These are phyloP conservation scores for Sporothrix dimorphospora DNA, from an alignment of 2,329 filamentous ascomycete genomes.

Conservation along the genomic window DNA sequence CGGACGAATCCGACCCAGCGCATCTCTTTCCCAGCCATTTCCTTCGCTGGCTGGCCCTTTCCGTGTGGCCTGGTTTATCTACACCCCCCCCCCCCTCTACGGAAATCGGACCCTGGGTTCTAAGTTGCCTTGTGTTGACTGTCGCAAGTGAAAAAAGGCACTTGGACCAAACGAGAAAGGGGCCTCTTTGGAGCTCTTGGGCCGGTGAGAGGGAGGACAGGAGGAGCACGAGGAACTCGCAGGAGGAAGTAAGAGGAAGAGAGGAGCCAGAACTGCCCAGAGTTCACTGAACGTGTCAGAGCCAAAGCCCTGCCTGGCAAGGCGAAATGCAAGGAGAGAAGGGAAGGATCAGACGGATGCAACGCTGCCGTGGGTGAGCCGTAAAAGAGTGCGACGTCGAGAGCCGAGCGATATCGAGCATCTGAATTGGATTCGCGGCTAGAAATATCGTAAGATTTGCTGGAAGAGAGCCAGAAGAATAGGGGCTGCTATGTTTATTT, in stretches of 20 bases:
- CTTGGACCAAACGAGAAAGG: too few relatives aligned
- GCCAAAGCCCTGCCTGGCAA: too few relatives aligned
- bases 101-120: neutral
- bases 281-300: neutral
- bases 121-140: neutral
- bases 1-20: neutral
- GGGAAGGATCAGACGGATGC: constrained; percentile 22
- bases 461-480: neutral
- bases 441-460: neutral
- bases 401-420: neutral
- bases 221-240: neutral
- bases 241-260: neutral
- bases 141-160: too few relatives aligned
- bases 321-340: neutral
- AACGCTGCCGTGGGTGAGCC: constrained; percentile 15
- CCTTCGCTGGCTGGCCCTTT: neutral
- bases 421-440: neutral
- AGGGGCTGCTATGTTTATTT: constrained; percentile 12
- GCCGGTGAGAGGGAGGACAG: neutral
- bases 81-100: neutral
- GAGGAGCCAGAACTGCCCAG: neutral
- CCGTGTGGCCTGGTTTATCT: neutral
- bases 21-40: neutral
- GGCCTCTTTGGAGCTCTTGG: neutral
- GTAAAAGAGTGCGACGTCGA: neutral